These are phyloP conservation scores for Ophiostoma perfectum DNA, from an alignment of 2,329 filamentous ascomycete species.

Conservation along the genomic window DNA sequence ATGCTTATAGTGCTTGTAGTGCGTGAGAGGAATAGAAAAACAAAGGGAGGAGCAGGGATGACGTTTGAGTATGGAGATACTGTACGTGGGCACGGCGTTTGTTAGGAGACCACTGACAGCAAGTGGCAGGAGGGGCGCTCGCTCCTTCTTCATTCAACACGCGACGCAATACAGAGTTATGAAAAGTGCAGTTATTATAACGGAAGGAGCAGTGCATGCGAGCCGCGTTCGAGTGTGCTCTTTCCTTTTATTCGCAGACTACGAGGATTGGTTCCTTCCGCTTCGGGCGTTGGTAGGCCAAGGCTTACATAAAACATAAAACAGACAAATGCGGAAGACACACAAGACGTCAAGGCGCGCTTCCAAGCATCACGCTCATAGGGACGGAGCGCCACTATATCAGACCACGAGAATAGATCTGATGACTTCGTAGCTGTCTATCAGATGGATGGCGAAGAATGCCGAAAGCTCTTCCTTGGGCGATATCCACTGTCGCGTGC, in stretches of 20 bases:
- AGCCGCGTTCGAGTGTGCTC: not conserved
- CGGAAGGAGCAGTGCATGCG: not conserved
- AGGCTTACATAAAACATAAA: not conserved
- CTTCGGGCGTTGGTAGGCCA: not conserved
- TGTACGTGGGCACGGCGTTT: not conserved
- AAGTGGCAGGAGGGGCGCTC: not conserved
- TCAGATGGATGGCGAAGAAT: not conserved
- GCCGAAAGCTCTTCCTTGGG: not conserved
- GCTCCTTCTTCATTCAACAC: not conserved
- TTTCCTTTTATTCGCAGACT: not conserved
- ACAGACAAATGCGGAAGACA: not conserved
- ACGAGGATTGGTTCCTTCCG: not conserved
- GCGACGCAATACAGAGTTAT: not conserved
- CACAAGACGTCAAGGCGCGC: too few species aligned
- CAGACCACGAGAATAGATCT: too few species aligned
- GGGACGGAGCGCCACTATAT: too few species aligned
- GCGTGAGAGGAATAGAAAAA: not conserved
- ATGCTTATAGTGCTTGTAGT: not conserved
- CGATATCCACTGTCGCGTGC: conserved; percentile 11
- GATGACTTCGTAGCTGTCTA: not conserved
- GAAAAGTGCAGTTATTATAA: not conserved
- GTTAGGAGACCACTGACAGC: not conserved
- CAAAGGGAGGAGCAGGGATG: not conserved
- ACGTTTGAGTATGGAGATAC: not conserved
- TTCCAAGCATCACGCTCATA: too few species aligned